Conservation (phyloP, 1,139 yeast species). For the Oligophagozyma castellii region DNA sequence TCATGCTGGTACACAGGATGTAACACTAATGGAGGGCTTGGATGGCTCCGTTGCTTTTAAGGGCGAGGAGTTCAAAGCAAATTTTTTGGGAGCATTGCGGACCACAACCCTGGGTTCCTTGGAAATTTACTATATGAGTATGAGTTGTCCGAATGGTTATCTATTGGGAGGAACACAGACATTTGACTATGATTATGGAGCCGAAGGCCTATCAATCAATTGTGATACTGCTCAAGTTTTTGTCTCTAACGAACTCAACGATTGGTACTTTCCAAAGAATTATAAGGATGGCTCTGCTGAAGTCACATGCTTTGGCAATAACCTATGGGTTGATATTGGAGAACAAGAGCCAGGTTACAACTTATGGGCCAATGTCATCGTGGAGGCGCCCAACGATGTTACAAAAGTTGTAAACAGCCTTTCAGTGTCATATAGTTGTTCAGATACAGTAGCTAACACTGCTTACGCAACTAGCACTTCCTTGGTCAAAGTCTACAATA, state of each 20-base stretch:
- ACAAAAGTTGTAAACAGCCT: constrained; percentile 16
- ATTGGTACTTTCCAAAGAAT: constrained; percentile 21
- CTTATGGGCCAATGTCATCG: constrained; percentile 21
- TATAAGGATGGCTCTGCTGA: constrained; percentile 9
- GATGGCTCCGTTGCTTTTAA: constrained; percentile 18
- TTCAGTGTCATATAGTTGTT: constrained; percentile 15
- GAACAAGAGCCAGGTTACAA: constrained; percentile 12
- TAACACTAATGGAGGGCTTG: constrained; percentile 12
- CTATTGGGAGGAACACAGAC: constrained; percentile 18
- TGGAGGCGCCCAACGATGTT: constrained; percentile 10
- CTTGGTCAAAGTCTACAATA: constrained; percentile 9
- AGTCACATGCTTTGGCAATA: constrained; percentile 13
- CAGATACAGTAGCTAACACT: constrained; percentile 16
- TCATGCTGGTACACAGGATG: constrained; percentile 14
- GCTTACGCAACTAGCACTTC: constrained; percentile 12
- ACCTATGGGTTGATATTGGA: constrained; percentile 11
- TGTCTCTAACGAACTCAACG: constrained; percentile 20
- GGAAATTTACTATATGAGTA: constrained; percentile 23
- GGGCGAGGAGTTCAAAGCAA: constrained; percentile 9
- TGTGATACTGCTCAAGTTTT: constrained; percentile 20
- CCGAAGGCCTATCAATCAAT: constrained; percentile 13
- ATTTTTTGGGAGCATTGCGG: constrained; percentile 16
- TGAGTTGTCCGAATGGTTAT: constrained; percentile 22
- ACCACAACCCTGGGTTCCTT: constrained; percentile 21
- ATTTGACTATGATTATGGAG: constrained; percentile 14